Conservation (phyloP, 805 yeast species). For the Wickerhamomyces silvicola region DNA sequence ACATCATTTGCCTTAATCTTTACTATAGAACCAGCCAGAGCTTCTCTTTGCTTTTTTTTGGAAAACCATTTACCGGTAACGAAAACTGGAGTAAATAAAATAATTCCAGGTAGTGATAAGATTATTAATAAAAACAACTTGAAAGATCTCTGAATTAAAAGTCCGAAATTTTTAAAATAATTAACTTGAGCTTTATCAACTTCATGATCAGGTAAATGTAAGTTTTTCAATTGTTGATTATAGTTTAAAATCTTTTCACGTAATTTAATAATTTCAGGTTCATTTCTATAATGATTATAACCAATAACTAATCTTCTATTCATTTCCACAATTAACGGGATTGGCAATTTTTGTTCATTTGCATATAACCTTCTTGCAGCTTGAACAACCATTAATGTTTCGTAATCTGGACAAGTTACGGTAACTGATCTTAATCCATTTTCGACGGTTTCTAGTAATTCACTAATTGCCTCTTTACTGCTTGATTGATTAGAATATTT, state of each 20-base stretch:
- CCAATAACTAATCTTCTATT: conserved; percentile 83
- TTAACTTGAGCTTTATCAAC: conserved; percentile 50
- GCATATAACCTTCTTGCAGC: conserved; percentile 88
- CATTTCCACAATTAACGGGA: conserved; percentile 83
- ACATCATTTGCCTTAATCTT: conserved; percentile 91
- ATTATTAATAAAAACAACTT: conserved; percentile 50
- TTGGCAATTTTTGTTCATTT: conserved; percentile 66
- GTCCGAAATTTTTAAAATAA: conserved; percentile 39
- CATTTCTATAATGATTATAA: conserved; percentile 64
- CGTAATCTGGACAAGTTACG: conserved; percentile 83
- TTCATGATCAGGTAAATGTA: conserved; percentile 50
- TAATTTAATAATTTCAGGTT: conserved; percentile 57
- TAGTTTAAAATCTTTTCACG: conserved; percentile 61
- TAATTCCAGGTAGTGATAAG: conserved; percentile 81
- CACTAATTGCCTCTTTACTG: conserved; percentile 65
- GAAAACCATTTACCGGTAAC: conserved; percentile 71
- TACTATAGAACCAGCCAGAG: conserved; percentile 81
- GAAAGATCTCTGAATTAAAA: conserved; percentile 51
- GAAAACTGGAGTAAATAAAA: conserved; percentile 85
- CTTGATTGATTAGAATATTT: conserved; percentile 60
- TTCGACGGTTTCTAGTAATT: conserved; percentile 62
- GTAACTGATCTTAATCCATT: conserved; percentile 79
- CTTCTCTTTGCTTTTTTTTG: conserved; percentile 62
- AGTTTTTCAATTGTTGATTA: conserved; percentile 54
- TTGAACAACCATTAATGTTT: conserved; percentile 81